These are phyloP conservation scores for Detonula confervacea DNA, from an alignment of 352 stramenopile genomes.

Conservation along the genomic window DNA sequence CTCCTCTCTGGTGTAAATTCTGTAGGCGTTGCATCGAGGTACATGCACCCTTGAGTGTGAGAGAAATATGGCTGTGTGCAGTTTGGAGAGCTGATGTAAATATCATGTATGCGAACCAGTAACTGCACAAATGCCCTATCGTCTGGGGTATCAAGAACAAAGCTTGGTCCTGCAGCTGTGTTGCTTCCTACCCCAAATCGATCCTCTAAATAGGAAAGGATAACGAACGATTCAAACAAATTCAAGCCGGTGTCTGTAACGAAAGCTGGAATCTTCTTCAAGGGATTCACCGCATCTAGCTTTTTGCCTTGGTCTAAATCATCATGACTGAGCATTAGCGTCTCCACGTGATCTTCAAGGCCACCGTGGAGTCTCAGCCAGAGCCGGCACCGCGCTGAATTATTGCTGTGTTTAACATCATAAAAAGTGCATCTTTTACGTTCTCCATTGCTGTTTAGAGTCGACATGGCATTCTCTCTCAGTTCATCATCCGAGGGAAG, in stretches of 20 bases:
- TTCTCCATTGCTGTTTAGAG: no score
- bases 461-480: no score
- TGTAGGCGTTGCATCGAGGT: constrained; percentile 53
- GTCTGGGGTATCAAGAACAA: constrained; percentile 53
- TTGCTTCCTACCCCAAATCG: constrained; percentile 29
- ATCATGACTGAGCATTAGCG: constrained; percentile 23
- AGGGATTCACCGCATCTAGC: constrained; percentile 48
- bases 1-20: constrained; percentile 37
- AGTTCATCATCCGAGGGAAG: no score
- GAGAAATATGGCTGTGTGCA: constrained; percentile 58
- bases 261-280: constrained; percentile 62
- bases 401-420: no score
- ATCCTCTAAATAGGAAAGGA: constrained; percentile 76
- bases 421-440: no score
- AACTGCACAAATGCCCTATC: constrained; percentile 58
- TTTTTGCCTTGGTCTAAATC: constrained; percentile 34
- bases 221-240: constrained; percentile 78
- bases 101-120: constrained; percentile 75
- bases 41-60: constrained; percentile 75
- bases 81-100: constrained; percentile 76
- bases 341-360: constrained; percentile 31
- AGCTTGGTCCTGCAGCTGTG: background rate
- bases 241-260: constrained; percentile 40
- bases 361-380: constrained; percentile 41
- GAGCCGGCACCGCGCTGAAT: constrained; percentile 56